phyloP scores from a whole-genome alignment of 2,329 filamentous ascomycete species.

The Pseudogymnoascus sp. region DNA sequence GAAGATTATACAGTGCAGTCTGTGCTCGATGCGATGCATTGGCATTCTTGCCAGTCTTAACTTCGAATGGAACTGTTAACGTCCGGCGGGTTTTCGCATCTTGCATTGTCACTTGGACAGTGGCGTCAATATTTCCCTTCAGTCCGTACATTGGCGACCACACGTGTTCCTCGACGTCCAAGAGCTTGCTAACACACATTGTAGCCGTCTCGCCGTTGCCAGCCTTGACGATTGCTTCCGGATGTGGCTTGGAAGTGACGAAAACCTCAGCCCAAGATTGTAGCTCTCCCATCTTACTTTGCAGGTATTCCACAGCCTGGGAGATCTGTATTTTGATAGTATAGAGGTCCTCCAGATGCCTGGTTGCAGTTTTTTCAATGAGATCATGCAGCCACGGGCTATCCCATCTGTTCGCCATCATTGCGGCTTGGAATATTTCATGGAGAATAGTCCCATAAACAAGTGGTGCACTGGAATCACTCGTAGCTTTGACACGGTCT shows the following conservation, averaged over 20 bases:
- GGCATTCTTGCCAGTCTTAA: slow-evolving; percentile 86
- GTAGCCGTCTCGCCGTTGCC: slow-evolving; percentile 66
- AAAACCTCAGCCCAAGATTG: slow-evolving; percentile 79
- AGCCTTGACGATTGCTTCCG: slow-evolving; percentile 68
- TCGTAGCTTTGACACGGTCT: slow-evolving; percentile 87
- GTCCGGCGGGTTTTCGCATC: slow-evolving; percentile 53
- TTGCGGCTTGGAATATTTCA: slow-evolving; percentile 86
- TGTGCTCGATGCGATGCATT: slow-evolving; percentile 83
- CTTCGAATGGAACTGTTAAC: slow-evolving; percentile 83
- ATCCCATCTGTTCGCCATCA: slow-evolving; percentile 78
- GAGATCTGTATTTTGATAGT: slow-evolving; percentile 69
- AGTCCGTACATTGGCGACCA: slow-evolving; percentile 98
- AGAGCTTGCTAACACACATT: slow-evolving; percentile 84
- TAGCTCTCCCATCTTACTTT: slow-evolving; percentile 74
- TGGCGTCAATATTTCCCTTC: slow-evolving; percentile 97
- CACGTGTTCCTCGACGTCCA: slow-evolving; percentile 95
- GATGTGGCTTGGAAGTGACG: slow-evolving; percentile 59
- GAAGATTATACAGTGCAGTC: slow-evolving; percentile 85
- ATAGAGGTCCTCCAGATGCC: slow-evolving; percentile 82
- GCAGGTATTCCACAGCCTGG: slow-evolving; percentile 70
- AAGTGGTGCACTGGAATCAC: slow-evolving; percentile 68
- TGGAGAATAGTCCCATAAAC: slow-evolving; percentile 92
- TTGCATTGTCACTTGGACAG: slow-evolving; percentile 76
- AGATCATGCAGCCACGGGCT: slow-evolving; percentile 54
- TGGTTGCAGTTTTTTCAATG: slow-evolving; percentile 62